phyloP scores from a whole-genome alignment of 345 rosid species.

The Syzygium grande region DNA sequence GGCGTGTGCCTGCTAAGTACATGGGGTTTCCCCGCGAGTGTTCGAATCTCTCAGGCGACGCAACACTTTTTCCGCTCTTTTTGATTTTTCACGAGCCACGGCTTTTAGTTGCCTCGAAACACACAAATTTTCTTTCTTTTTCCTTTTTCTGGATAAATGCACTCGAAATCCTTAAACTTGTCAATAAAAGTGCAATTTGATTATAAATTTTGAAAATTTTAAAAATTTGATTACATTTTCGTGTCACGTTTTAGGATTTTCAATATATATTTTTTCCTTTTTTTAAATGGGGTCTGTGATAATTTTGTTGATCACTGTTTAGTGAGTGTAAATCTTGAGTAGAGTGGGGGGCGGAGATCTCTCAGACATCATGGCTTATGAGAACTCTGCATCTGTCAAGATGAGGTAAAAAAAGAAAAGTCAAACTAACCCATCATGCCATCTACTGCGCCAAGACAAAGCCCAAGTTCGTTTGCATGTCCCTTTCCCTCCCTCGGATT shows the following conservation, averaged over 20 bases:
- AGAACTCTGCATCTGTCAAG: not conserved
- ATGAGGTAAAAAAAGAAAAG: not conserved
- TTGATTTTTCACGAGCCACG: not conserved
- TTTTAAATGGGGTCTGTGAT: not conserved
- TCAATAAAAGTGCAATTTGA: too few species aligned
- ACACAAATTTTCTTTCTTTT: not conserved
- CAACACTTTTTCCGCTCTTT: not conserved
- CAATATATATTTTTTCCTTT: not conserved
- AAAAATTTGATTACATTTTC: too few species aligned
- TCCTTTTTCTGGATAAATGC: not conserved
- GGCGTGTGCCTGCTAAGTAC: constrained; percentile 93
- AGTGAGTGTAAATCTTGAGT: not conserved
- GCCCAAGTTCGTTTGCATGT: not conserved
- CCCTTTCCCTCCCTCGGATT: not conserved
- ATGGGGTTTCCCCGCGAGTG: constrained; percentile 85
- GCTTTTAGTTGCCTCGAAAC: not conserved
- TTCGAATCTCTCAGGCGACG: constrained; percentile 51
- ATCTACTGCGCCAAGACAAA: not conserved
- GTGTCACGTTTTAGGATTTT: too few species aligned
- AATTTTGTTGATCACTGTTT: not conserved
- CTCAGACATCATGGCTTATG: not conserved
- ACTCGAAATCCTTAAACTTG: too few species aligned
- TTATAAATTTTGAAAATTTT: too few species aligned
- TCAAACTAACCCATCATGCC: not conserved
- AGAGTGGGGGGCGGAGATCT: not conserved